Percentiles rank a stretch among this genome's conserved stretches.
These are phyloP conservation scores for Solanum dulcamara DNA, from an alignment of 257 asterid genomes.

Conservation along the genomic window DNA sequence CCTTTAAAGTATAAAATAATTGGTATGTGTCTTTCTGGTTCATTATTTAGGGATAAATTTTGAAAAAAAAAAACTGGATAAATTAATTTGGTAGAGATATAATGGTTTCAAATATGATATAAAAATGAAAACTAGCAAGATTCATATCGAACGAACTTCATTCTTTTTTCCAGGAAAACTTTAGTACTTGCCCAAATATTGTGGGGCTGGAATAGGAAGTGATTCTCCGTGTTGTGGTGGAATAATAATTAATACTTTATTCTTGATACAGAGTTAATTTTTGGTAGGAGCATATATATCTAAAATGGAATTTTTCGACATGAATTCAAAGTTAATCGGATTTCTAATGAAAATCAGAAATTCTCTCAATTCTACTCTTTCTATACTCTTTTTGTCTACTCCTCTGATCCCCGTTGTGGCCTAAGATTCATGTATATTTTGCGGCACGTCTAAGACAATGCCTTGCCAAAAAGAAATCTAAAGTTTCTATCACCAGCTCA, in stretches of 20 bases:
- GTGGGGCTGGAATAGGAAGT: too few relatives aligned
- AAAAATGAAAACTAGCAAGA: background rate
- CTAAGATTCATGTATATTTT: too few relatives aligned
- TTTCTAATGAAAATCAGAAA: background rate
- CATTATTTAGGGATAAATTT: background rate
- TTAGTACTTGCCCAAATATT: background rate
- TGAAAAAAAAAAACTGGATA: background rate
- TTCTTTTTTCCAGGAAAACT: background rate
- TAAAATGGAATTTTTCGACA: background rate
- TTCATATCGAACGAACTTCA: background rate
- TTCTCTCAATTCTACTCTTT: too few relatives aligned
- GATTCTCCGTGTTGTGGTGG: too few relatives aligned
- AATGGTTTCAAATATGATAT: background rate
- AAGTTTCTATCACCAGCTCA: rapidly evolving
- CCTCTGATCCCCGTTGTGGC: background rate
- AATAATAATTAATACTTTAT: too few relatives aligned
- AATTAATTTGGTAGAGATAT: background rate
- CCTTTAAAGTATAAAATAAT: background rate
- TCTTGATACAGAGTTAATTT: too few relatives aligned
- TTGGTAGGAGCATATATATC: too few relatives aligned
- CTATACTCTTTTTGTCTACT: too few relatives aligned
- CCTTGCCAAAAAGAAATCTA: too few relatives aligned
- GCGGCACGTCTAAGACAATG: rapidly evolving
- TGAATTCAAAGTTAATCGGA: too few relatives aligned
- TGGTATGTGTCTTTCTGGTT: background rate